Evolutionary conservation across 495 filamentous ascomycete species (phyloP), one percentile per base, ranked within the genome.

Genomic region (Thermothielavioides terrestris): DNA sequence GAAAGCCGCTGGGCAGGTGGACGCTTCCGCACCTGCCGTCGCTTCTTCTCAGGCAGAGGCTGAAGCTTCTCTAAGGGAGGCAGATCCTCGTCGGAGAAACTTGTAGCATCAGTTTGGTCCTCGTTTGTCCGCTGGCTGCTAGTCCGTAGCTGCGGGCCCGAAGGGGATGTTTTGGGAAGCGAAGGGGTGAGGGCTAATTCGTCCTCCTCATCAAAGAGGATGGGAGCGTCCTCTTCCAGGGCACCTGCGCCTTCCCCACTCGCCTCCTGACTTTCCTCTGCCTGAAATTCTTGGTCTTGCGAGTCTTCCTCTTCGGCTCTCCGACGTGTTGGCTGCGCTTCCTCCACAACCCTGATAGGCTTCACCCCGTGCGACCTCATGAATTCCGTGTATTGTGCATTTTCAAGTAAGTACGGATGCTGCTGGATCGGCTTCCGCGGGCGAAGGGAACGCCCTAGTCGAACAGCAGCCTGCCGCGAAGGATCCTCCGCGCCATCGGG

Each of bases 401-500:
- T 75, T 56, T 89, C 85, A 5, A 85, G 57, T 2, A 77, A 61
- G 59, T 88, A 89, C 0, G 85, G 85, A 54, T 86, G 83, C 42
- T 87, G 64, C 58, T 90, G 86, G 27, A 87, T 87, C 3, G 84
- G 78, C 46, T 86, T 88, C 46, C 86, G 74, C 21, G 83, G 76
- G 25, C 86, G 75, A 14, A 90, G 63, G 23, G 69, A 77, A 15
- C 75, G 67, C 50, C 64, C 67, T 15, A 57, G 21, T 25, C 57
- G 62, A 14, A 53, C 27, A 6, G 42, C 40, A 8, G 55, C 52
- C n/a, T 60, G 57, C 7, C 56, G 51, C 15, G 48, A 28, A 14
- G 44, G 15, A 11, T 58, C 56, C 9, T 65, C 55, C 7, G 54
- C 48, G 9, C 51, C 46, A 14, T 50, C 45, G 4, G 11, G 20